Evolutionary conservation across 306 rosid genomes (phyloP), one percentile per base, ranked within the genome.

Genomic region (Quercus robur): DNA sequence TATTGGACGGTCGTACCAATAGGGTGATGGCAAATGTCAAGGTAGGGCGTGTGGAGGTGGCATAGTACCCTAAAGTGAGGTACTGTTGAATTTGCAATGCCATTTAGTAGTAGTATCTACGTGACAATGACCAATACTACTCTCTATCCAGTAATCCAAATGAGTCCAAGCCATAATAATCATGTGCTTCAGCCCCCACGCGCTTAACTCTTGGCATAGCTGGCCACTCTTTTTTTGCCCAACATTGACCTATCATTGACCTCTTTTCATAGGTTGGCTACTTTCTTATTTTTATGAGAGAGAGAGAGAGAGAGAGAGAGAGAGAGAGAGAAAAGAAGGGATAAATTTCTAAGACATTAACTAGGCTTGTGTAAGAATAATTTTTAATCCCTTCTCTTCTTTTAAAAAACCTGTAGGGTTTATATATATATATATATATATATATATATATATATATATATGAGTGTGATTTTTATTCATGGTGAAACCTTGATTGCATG

Each of bases 201-300:
- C 83, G 79, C 82, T 76, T 75, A 70, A 41, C 66, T 46, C 75
- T 76, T 81, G 82, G 77, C 57, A 82, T 61, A 18, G 4, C 54
- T 38, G 1, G 10, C 44, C 44, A 38, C 44, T 38, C 18, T 57
- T 72, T 9, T 77, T 8, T 49, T 71, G 31, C 80, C 26, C 87
- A 82, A 69, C 79, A 1, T 62, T 78, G 90, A 88, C 52, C 72
- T 17, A 35, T 19, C 1, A 8, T 8, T 10, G 72, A 35, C 72
- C 49, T 33, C 19, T 33, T 18, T 33, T 2, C 6, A 31, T 15
- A 66, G 20, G 70, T 28, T 20, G 21, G 70, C 1, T 14, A 3
- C 30, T 33, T 38, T 38, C 44, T 38, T 38, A 38, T 38, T 38
- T 35, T 35, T 35, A 35, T 6, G 8, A 0, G 41, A 35, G 33